These are phyloP conservation scores for Kwoniella sp. DNA, from an alignment of 768 basidiomycete genomes.

Conservation along the genomic window DNA sequence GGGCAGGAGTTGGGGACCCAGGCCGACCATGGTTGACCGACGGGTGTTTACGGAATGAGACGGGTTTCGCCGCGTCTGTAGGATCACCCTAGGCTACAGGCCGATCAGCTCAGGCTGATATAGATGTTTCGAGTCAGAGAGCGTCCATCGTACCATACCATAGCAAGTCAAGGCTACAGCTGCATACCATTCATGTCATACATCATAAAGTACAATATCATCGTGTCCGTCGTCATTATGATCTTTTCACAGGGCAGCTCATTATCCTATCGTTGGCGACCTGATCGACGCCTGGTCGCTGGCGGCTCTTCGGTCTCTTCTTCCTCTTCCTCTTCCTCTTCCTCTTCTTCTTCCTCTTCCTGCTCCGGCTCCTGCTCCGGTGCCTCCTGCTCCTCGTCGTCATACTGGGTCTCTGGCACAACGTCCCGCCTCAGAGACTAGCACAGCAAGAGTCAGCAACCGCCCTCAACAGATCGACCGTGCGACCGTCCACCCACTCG, in stretches of 20 bases:
- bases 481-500: background rate
- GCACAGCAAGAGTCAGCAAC: background rate
- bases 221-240: background rate
- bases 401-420: conserved; percentile 29
- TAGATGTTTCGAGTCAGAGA: no score
- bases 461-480: background rate
- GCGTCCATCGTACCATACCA: no score
- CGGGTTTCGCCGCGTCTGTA: background rate
- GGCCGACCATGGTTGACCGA: background rate
- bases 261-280: background rate
- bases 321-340: conserved; percentile 2
- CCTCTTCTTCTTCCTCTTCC: conserved; percentile 1
- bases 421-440: conserved; percentile 9
- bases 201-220: background rate
- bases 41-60: background rate
- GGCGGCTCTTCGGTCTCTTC: background rate
- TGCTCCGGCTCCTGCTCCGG: conserved; percentile 19
- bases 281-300: background rate
- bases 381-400: conserved; percentile 12
- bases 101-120: background rate
- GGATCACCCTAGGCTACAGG: background rate
- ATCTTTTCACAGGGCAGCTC: background rate
- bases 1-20: background rate
- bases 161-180: no score
- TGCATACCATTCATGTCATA: background rate